phyloP scores from a whole-genome alignment of 768 basidiomycete genomes.

The Paxillus ammoniavirescens region DNA sequence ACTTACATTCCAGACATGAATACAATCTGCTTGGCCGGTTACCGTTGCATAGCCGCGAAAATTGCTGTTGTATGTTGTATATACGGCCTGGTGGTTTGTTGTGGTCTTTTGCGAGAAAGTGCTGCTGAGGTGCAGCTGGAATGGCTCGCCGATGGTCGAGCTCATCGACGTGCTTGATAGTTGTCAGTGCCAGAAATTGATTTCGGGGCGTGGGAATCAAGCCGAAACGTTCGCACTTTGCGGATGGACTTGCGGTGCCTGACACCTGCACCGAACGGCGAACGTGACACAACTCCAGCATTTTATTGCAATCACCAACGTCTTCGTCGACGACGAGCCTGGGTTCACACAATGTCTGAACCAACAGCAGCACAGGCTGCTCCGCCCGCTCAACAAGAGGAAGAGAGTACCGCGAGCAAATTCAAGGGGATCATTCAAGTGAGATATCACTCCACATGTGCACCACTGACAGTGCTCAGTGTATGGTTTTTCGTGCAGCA shows the following conservation, averaged over 20 bases:
- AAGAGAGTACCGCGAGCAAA: slow-evolving; percentile 36
- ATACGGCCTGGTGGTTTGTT: slow-evolving; percentile 12
- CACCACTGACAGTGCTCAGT: slow-evolving; percentile 5
- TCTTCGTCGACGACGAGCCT: background rate
- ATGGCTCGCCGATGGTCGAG: slow-evolving; percentile 32
- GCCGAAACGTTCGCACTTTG: background rate
- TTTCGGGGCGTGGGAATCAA: slow-evolving; percentile 22
- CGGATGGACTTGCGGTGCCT: too few relatives aligned
- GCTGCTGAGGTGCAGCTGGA: slow-evolving; percentile 27
- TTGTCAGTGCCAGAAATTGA: slow-evolving; percentile 1
- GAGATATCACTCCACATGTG: slow-evolving; percentile 10
- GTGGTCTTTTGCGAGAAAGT: slow-evolving; percentile 8
- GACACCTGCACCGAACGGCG: too few relatives aligned
- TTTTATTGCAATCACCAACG: slow-evolving; percentile 6
- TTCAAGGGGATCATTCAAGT: slow-evolving; percentile 45
- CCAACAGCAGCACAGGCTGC: slow-evolving; percentile 20
- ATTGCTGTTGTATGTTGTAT: slow-evolving; percentile 12
- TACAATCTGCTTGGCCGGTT: slow-evolving; percentile 69
- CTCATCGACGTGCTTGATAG: slow-evolving; percentile 18
- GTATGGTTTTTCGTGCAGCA: slow-evolving; percentile 43
- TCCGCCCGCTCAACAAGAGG: slow-evolving; percentile 23
- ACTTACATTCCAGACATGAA: slow-evolving; percentile 73
- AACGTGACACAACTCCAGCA: background rate
- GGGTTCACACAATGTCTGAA: slow-evolving; percentile 22
- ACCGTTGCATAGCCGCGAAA: slow-evolving; percentile 62